Evolutionary conservation across 495 filamentous ascomycete species (phyloP).

Genomic region (Aspergillus leporis): DNA sequence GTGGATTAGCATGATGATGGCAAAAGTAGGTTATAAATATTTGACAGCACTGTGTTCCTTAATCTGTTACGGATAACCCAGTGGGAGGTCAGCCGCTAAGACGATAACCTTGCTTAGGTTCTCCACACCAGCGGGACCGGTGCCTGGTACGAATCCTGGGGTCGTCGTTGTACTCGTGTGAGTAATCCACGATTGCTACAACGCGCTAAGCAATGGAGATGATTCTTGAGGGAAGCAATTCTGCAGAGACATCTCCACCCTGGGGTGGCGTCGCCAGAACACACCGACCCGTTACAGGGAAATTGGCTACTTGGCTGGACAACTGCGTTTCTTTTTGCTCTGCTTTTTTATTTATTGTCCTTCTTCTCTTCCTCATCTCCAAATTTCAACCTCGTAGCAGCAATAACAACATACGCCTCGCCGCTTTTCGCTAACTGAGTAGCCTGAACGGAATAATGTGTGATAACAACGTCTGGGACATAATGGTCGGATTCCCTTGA

Average conservation of each 20-base stretch:
- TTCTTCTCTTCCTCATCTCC: not conserved
- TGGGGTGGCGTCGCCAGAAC: constrained; percentile 59
- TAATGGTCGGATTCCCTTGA: no score
- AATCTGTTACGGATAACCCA: constrained; percentile 53
- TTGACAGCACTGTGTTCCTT: not conserved
- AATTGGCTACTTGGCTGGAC: constrained; percentile 42
- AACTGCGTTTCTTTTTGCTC: constrained; percentile 30
- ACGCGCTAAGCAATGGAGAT: constrained; percentile 61
- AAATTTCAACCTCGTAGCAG: no score
- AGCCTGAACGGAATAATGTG: no score
- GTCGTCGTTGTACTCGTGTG: constrained; percentile 57
- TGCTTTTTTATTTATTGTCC: constrained; percentile 18
- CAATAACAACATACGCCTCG: no score
- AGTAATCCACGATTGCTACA: constrained; percentile 61
- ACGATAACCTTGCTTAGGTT: constrained; percentile 44
- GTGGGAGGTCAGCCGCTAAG: constrained; percentile 47
- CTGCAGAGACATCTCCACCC: constrained; percentile 64
- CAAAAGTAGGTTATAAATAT: no score
- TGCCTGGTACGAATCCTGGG: constrained; percentile 64
- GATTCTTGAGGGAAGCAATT: constrained; percentile 67
- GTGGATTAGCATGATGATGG: no score
- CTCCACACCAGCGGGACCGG: constrained; percentile 43
- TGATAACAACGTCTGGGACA: no score
- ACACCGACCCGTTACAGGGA: constrained; percentile 53
- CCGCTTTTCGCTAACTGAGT: no score